These are phyloP conservation scores for Penicillium ochrochloron DNA, from an alignment of 495 filamentous ascomycete genomes.

Conservation along the genomic window DNA sequence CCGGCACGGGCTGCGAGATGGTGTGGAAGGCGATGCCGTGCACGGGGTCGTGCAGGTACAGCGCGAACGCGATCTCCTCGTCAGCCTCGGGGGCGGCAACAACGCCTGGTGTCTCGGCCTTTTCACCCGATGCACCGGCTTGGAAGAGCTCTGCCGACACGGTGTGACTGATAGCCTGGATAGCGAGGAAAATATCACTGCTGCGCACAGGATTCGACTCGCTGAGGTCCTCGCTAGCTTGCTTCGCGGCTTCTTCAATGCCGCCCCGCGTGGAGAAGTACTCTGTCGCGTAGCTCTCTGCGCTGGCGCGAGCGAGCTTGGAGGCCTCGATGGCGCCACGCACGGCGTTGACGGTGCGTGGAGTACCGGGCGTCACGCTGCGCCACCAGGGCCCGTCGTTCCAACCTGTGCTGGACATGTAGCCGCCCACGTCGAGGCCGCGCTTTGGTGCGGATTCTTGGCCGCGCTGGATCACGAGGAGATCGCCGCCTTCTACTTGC, in stretches of 20 bases:
- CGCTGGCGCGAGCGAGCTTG: conserved; percentile 83
- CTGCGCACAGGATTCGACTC: conserved; percentile 88
- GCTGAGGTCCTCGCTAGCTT: conserved; percentile 71
- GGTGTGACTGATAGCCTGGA: conserved; percentile 79
- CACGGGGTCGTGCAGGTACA: conserved; percentile 91
- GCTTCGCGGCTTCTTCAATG: conserved; percentile 76
- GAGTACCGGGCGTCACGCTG: conserved; percentile 58
- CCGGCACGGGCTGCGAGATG: conserved; percentile 81
- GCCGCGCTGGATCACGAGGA: conserved; percentile 94
- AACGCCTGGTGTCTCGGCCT: conserved; percentile 56
- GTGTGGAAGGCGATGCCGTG: conserved; percentile 88
- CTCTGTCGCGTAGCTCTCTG: conserved; percentile 84
- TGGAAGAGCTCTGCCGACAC: conserved; percentile 70
- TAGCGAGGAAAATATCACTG: conserved; percentile 91
- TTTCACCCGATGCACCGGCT: conserved; percentile 56
- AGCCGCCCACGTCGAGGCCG: conserved; percentile 54
- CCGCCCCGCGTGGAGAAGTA: conserved; percentile 79
- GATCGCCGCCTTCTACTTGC: conserved; percentile 95
- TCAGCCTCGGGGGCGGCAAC: conserved; percentile 56
- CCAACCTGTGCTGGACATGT: conserved; percentile 69
- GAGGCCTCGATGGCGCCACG: conserved; percentile 83
- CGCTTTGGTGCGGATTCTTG: conserved; percentile 78
- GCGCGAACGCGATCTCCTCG: conserved; percentile 76
- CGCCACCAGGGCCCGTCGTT: conserved; percentile 97
- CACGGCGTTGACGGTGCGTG: conserved; percentile 79